Percentiles rank a stretch among this genome's conserved stretches.
Evolutionary conservation across 2,329 filamentous ascomycete genomes (phyloP).

Genomic region (Elsinoe australis): DNA sequence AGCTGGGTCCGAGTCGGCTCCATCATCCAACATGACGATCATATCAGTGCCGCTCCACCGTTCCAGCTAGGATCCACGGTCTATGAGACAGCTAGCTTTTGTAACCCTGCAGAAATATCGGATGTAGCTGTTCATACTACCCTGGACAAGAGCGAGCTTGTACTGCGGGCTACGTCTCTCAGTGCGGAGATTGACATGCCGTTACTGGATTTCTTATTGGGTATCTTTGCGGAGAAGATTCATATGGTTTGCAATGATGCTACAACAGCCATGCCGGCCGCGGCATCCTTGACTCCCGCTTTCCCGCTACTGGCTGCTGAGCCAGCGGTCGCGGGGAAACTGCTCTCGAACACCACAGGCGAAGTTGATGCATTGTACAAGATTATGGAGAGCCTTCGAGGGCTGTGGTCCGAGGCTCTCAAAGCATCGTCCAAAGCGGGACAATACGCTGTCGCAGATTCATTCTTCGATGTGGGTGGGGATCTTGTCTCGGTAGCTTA

Average conservation of each 20-base stretch:
- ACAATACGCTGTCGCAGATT: background rate
- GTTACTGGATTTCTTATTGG: background rate
- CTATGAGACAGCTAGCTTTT: background rate
- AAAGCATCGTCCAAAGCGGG: too few relatives aligned
- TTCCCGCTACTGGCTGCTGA: too few relatives aligned
- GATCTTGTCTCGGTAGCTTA: conserved; percentile 2
- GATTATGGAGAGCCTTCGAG: background rate
- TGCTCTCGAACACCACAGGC: too few relatives aligned
- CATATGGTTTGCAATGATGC: background rate
- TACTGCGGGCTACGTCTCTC: background rate
- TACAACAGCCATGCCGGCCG: too few relatives aligned
- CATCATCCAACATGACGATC: conserved; percentile 9
- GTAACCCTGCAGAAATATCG: background rate
- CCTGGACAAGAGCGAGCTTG: background rate
- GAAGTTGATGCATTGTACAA: too few relatives aligned
- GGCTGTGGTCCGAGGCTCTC: background rate
- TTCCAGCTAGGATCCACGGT: background rate
- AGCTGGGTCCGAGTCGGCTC: conserved; percentile 1
- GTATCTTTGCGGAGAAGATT: background rate
- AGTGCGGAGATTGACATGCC: background rate
- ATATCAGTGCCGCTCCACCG: background rate
- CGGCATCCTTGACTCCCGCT: too few relatives aligned
- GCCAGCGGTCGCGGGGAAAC: too few relatives aligned
- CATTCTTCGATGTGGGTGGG: conserved; percentile 1
- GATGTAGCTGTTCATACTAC: background rate